Evolutionary conservation across 2,329 filamentous ascomycete genomes (phyloP).

Genomic region (Diplodia intermedia): DNA sequence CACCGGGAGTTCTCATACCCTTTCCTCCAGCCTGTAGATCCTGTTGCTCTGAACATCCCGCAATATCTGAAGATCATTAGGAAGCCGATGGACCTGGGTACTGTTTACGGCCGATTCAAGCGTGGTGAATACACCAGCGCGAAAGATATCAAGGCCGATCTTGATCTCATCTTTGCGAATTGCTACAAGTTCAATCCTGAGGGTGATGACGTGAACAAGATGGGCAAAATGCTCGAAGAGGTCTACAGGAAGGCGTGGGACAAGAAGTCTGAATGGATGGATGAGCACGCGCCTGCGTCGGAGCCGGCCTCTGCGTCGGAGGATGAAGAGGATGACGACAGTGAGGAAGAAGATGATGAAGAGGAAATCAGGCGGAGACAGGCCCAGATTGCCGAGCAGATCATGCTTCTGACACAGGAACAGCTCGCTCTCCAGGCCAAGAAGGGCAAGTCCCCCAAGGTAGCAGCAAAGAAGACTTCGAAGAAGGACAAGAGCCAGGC

Average conservation of each 20-base stretch:
- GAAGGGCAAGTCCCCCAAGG: conserved; percentile 65
- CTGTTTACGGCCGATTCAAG: conserved; percentile 79
- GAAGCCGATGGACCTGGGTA: conserved; percentile 92
- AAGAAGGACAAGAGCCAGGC: conserved; percentile 49
- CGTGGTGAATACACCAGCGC: conserved; percentile 79
- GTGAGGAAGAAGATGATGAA: conserved; percentile 67
- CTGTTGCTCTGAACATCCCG: conserved; percentile 91
- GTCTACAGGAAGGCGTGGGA: conserved; percentile 78
- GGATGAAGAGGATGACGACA: conserved; percentile 73
- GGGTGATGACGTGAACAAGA: conserved; percentile 73
- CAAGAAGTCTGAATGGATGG: conserved; percentile 81
- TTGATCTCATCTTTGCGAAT: conserved; percentile 84
- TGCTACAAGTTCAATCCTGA: conserved; percentile 91
- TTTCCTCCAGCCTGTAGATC: conserved; percentile 87
- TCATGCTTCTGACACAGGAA: conserved; percentile 32
- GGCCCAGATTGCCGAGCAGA: conserved; percentile 67
- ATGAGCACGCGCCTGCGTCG: conserved; percentile 72
- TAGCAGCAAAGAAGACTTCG: conserved; percentile 48
- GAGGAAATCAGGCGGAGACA: conserved; percentile 58
- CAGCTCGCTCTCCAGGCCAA: conserved; percentile 31
- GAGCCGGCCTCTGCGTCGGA: conserved; percentile 70
- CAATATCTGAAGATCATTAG: conserved; percentile 94
- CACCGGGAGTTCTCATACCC: conserved; percentile 71
- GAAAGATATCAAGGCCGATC: conserved; percentile 85
- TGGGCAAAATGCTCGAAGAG: conserved; percentile 75